These are phyloP conservation scores for Suaeda aralocaspica DNA, from an alignment of 148 eudicot genomes.

Conservation along the genomic window DNA sequence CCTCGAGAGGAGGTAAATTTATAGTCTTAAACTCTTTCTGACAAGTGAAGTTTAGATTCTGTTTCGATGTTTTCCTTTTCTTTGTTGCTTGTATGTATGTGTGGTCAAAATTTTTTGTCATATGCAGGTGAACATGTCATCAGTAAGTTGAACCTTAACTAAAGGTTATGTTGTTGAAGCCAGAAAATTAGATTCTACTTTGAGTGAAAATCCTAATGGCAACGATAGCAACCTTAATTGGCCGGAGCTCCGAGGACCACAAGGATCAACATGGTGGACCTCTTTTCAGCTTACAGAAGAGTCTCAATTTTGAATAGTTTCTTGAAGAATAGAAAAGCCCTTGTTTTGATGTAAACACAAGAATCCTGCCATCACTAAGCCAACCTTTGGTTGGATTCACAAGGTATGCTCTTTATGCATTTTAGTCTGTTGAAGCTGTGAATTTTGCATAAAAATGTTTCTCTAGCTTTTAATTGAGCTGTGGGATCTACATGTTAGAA, in stretches of 20 bases:
- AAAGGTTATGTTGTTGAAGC: constrained; percentile 74
- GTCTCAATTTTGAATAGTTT: constrained; percentile 46
- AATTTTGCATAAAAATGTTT: not conserved
- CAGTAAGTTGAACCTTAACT: constrained; percentile 43
- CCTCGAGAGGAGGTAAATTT: constrained; percentile 36
- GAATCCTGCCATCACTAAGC: constrained; percentile 65
- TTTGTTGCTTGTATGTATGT: constrained; percentile 1
- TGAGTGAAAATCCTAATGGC: constrained; percentile 31
- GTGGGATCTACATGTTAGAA: no score
- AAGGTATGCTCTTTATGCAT: constrained; percentile 44
- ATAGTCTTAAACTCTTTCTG: not conserved
- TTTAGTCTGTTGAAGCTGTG: not conserved
- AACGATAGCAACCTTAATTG: constrained; percentile 37
- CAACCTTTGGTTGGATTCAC: constrained; percentile 85
- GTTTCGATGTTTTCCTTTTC: not conserved
- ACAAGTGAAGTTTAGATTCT: not conserved
- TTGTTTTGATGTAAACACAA: constrained; percentile 44
- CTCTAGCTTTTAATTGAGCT: no score
- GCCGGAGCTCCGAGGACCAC: constrained; percentile 11
- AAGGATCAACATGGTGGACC: constrained; percentile 46
- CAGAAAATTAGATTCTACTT: constrained; percentile 36
- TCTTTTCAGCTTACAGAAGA: constrained; percentile 71
- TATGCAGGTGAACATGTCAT: constrained; percentile 55
- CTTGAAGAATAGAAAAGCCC: constrained; percentile 30
- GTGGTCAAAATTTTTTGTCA: constrained; percentile 1